These are phyloP conservation scores for Gossypium davidsonii DNA, from an alignment of 441 rosid species.

Conservation along the genomic window DNA sequence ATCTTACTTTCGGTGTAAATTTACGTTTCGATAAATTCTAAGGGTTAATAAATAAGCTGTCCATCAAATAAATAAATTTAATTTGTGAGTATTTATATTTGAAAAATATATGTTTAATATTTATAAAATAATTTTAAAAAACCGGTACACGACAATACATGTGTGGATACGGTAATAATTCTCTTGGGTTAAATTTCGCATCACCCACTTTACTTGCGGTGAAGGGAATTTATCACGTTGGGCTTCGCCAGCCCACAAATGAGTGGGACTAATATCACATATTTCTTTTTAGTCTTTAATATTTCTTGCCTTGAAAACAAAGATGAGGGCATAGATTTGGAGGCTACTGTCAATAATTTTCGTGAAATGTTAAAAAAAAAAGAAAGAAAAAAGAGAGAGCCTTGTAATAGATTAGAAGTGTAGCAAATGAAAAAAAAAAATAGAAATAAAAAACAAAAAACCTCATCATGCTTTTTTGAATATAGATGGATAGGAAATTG, in stretches of 20 bases:
- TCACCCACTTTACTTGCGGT: background rate
- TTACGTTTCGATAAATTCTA: too few relatives aligned
- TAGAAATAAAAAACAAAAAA: background rate
- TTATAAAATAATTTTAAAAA: too few relatives aligned
- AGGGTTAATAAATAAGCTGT: too few relatives aligned
- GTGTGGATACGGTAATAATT: too few relatives aligned
- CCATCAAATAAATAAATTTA: too few relatives aligned
- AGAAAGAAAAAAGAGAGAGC: too few relatives aligned
- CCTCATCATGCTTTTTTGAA: slow-evolving; percentile 28
- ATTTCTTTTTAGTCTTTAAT: background rate
- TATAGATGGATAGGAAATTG: slow-evolving; percentile 17
- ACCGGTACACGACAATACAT: too few relatives aligned
- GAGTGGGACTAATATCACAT: background rate
- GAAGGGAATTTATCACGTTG: slow-evolving; percentile 13
- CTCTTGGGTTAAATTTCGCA: too few relatives aligned
- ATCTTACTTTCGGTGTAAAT: too few relatives aligned
- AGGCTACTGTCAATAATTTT: background rate
- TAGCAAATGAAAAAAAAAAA: background rate
- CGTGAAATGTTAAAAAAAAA: too few relatives aligned
- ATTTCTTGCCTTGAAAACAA: background rate
- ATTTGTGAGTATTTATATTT: too few relatives aligned
- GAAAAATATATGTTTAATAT: too few relatives aligned
- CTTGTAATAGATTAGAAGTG: background rate
- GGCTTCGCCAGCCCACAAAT: slow-evolving; percentile 9
- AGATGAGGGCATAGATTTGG: background rate